Evolutionary conservation across 257 asterid genomes (phyloP), one percentile per base, ranked within the genome.

Genomic region (Ophiorrhiza pumila): DNA sequence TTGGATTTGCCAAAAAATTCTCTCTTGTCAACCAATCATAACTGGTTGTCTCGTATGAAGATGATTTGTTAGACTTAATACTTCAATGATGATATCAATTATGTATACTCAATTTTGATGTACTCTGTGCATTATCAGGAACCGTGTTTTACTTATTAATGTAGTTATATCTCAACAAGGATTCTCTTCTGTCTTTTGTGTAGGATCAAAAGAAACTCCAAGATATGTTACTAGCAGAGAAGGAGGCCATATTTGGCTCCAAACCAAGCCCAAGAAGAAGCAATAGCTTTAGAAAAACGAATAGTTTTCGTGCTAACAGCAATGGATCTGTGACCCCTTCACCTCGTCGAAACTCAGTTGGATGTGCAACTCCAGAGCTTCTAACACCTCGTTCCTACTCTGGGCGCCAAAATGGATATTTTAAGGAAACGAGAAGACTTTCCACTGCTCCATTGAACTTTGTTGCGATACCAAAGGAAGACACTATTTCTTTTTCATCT

Each of bases 171-270:
- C 72, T 74, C 7, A 65, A 68, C 56, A 63, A 12, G 71, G 41
- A 56, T 63, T 17, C 62, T 29, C 53, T 61, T 41, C 43, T 68
- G 68, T n/a, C 50, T 35, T n/a, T 12, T 70, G 45, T 59, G 61
- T 78, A 94, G 99, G 99, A 90, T 72, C 91, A 91, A 69, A 94
- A 94, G 91, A 94, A 91, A 79, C 86, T 90, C 37, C 96, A 86
- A 47, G 97, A 91, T 78, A 75, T 94, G 85, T 85, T 94, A 31
- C 91, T 90, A 35, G 76, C 96, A 7, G 97, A 94, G 89, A 94
- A 90, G 82, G 99, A 94, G 83, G 78, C 91, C 47, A 85, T 80
- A 10, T 88, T 85, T 66, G 99, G 99, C 70, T 91, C 97, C 31
- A 94, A 89, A 81, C 99, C 97, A 43, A 91, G 92, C 74, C 99